These are phyloP conservation scores for Caryocar brasiliense DNA, from an alignment of 441 rosid genomes.

Conservation along the genomic window DNA sequence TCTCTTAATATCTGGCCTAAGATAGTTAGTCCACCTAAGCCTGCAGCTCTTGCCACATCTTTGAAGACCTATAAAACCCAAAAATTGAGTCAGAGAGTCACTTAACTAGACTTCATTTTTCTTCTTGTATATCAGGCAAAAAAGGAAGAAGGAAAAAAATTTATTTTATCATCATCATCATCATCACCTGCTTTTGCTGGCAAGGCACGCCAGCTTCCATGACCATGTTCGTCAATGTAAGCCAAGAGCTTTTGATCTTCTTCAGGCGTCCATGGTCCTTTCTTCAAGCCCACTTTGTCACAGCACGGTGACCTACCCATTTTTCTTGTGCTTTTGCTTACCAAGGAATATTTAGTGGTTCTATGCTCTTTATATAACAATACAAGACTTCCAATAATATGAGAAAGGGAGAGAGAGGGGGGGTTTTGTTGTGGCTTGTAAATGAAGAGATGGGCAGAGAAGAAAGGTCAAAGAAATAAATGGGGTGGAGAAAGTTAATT, in stretches of 20 bases:
- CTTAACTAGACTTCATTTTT: too few species aligned
- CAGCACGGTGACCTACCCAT: conserved; percentile 96
- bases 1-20: conserved; percentile 91
- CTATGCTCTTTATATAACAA: conserved; percentile 17
- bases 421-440: conserved; percentile 18
- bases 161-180: too few species aligned
- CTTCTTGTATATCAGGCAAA: too few species aligned
- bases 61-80: conserved; percentile 80
- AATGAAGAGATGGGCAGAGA: conserved; percentile 23
- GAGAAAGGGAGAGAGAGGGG: conserved; percentile 5
- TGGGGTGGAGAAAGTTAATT: conserved; percentile 25
- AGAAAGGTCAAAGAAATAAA: conserved; percentile 40
- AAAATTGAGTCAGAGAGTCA: too few species aligned
- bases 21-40: conserved; percentile 95
- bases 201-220: conserved; percentile 93
- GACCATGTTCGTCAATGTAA: conserved; percentile 82
- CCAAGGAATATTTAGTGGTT: conserved; percentile 4
- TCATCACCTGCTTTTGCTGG: conserved; percentile 87
- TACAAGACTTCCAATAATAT: neutral
- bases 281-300: conserved; percentile 83
- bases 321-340: neutral
- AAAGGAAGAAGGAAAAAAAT: too few species aligned
- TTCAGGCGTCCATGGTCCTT: conserved; percentile 97
- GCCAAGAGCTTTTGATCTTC: conserved; percentile 93
- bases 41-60: conserved; percentile 99